Evolutionary conservation across 2,329 filamentous ascomycete genomes (phyloP).

Genomic region (Lasiodiplodia gonubiensis): DNA sequence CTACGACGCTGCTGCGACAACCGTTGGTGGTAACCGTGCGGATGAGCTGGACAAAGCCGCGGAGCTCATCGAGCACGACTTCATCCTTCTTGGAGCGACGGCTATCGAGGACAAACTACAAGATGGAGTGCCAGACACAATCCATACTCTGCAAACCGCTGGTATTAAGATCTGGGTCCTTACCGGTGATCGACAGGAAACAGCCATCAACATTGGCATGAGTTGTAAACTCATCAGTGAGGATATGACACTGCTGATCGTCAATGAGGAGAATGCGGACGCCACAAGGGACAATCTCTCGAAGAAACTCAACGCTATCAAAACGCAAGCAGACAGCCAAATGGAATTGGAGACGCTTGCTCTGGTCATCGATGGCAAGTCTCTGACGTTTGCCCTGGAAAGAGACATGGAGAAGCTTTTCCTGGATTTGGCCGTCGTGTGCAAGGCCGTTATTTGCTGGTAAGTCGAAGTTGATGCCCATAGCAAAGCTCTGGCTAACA

Average conservation of each 20-base stretch:
- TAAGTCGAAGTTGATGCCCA: slow-evolving; percentile 40
- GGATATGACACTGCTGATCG: slow-evolving; percentile 96
- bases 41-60: slow-evolving; percentile 97
- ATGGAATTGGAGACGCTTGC: slow-evolving; percentile 86
- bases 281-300: slow-evolving; percentile 86
- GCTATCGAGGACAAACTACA: slow-evolving; percentile 97
- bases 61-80: slow-evolving; percentile 91
- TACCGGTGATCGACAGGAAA: slow-evolving; percentile 97
- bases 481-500: slow-evolving; percentile 15
- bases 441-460: slow-evolving; percentile 97
- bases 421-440: slow-evolving; percentile 89
- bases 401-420: slow-evolving; percentile 93
- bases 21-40: slow-evolving; percentile 86
- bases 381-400: slow-evolving; percentile 89
- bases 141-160: slow-evolving; percentile 93
- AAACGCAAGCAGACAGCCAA: slow-evolving; percentile 76
- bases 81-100: slow-evolving; percentile 89
- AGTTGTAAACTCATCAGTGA: slow-evolving; percentile 98
- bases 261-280: slow-evolving; percentile 84
- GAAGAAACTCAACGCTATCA: slow-evolving; percentile 92
- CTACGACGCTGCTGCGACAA: slow-evolving; percentile 86
- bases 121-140: slow-evolving; percentile 96
- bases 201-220: slow-evolving; percentile 99
- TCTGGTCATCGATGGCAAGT: slow-evolving; percentile 94
- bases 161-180: slow-evolving; percentile 99